phyloP scores from a whole-genome alignment of 495 filamentous ascomycete species.

The Aspergillus olivimuriae region DNA sequence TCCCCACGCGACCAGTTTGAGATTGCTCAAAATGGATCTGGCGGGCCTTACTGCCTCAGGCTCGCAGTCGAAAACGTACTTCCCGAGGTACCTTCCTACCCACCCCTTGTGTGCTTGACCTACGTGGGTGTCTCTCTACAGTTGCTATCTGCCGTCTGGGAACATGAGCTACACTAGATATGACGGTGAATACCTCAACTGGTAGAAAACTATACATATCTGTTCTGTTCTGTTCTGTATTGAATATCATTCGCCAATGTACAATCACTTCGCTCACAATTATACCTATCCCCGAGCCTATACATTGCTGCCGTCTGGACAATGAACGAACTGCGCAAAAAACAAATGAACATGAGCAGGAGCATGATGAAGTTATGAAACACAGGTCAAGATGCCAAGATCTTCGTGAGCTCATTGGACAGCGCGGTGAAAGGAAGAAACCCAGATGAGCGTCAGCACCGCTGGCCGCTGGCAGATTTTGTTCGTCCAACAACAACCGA shows the following conservation, averaged over 20 bases:
- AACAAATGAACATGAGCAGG: not conserved
- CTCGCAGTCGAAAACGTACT: not conserved
- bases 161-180: no score
- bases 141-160: no score
- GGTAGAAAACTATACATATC: no score
- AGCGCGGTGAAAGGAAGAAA: not conserved
- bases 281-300: not conserved
- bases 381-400: not conserved
- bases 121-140: no score
- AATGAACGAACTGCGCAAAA: not conserved
- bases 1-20: no score
- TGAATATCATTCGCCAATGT: not conserved
- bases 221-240: no score
- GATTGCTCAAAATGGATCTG: no score
- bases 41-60: no score
- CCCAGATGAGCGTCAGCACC: slow-evolving; percentile 11
- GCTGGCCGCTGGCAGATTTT: slow-evolving; percentile 9
- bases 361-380: not conserved
- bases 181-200: no score
- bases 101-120: no score
- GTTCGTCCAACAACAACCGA: not conserved
- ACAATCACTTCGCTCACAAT: not conserved
- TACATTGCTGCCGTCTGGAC: not conserved
- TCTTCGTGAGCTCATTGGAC: not conserved
- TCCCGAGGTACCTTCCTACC: not conserved